phyloP scores from a whole-genome alignment of 495 filamentous ascomycete species.

The Monascus purpureus region DNA sequence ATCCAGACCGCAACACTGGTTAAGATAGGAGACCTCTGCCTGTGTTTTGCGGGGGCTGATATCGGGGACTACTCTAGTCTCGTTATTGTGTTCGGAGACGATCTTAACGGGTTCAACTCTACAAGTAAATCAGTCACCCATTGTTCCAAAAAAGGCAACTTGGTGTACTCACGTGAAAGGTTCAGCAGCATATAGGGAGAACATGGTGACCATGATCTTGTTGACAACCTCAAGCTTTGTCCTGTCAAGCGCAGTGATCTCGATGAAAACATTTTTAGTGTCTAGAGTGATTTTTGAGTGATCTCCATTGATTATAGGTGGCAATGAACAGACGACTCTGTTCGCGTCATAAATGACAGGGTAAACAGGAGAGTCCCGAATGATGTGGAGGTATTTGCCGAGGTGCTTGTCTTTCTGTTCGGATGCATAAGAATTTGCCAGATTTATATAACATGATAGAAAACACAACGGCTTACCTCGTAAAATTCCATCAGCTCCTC shows the following conservation, averaged over 20 bases:
- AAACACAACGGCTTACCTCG: conserved; percentile 36
- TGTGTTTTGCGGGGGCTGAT: conserved; percentile 59
- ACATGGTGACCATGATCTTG: conserved; percentile 93
- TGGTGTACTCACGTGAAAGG: conserved; percentile 51
- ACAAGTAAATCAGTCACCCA: conserved; percentile 1
- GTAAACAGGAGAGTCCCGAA: conserved; percentile 84
- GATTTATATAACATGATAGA: background rate
- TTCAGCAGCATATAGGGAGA: conserved; percentile 79
- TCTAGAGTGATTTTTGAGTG: conserved; percentile 87
- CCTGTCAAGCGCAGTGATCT: conserved; percentile 91
- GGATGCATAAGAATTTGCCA: conserved; percentile 4
- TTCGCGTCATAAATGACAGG: conserved; percentile 93
- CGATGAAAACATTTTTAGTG: conserved; percentile 89
- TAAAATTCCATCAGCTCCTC: conserved; percentile 90
- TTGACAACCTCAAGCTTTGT: conserved; percentile 95
- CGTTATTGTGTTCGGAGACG: conserved; percentile 76
- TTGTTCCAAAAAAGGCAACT: background rate
- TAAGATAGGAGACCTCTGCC: conserved; percentile 84
- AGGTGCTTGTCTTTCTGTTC: conserved; percentile 66
- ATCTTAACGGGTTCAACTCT: conserved; percentile 83
- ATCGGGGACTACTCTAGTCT: conserved; percentile 67
- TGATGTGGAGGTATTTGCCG: conserved; percentile 76
- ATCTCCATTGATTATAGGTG: conserved; percentile 94
- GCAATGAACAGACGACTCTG: conserved; percentile 76
- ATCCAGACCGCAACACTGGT: conserved; percentile 72